phyloP scores from a whole-genome alignment of 2,329 filamentous ascomycete species.

The Herpotrichia juniperi region DNA sequence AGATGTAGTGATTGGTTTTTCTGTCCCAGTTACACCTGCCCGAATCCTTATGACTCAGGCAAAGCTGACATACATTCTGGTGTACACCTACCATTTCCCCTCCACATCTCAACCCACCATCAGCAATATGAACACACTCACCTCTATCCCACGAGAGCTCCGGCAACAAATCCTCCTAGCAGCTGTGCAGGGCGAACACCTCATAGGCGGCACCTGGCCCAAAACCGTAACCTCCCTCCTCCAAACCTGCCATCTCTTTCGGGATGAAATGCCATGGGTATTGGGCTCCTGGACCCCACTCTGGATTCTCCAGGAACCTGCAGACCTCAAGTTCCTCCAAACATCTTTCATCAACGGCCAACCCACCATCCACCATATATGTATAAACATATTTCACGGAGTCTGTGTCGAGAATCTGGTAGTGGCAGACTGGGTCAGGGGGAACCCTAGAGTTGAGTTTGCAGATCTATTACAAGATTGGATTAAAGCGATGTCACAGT shows the following conservation, averaged over 20 bases:
- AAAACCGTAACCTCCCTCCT: background rate
- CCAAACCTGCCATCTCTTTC: background rate
- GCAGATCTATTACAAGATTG: background rate
- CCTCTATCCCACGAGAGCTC: background rate
- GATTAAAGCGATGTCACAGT: background rate
- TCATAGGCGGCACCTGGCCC: background rate
- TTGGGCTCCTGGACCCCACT: background rate
- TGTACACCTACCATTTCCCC: too few species aligned
- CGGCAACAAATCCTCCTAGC: background rate
- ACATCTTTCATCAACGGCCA: background rate
- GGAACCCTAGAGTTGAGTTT: background rate
- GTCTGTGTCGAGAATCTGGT: background rate
- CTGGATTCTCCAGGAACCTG: background rate
- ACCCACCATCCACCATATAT: background rate
- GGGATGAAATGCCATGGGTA: background rate
- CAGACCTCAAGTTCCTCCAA: background rate
- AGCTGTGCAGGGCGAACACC: background rate
- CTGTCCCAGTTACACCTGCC: too few species aligned
- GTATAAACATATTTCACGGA: background rate
- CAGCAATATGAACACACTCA: background rate
- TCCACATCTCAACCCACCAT: too few species aligned
- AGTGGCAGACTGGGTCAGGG: background rate
- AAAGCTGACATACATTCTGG: too few species aligned
- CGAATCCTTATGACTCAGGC: too few species aligned
- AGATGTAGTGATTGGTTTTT: too few species aligned